phyloP scores from a whole-genome alignment of 345 rosid genomes.

The Alliaria petiolata region DNA sequence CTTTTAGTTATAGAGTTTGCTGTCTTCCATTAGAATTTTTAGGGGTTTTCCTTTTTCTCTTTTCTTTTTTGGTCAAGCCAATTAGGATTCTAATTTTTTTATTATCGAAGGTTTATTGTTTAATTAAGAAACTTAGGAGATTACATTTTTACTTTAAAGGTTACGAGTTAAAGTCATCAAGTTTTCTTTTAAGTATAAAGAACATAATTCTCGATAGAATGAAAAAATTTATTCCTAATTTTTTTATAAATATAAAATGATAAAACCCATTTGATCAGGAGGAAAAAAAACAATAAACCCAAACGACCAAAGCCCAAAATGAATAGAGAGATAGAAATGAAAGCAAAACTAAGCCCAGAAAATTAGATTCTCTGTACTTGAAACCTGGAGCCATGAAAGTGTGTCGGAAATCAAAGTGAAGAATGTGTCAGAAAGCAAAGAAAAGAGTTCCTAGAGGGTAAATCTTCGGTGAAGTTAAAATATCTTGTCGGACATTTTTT shows the following conservation, averaged over 20 bases:
- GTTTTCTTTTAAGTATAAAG: no score
- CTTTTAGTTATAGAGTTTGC: background rate
- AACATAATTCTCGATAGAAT: no score
- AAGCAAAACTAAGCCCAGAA: background rate
- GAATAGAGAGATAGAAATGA: background rate
- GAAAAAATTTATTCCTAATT: no score
- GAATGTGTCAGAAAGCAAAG: no score
- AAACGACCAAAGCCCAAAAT: background rate
- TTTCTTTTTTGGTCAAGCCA: background rate
- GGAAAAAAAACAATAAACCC: background rate
- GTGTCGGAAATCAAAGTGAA: background rate
- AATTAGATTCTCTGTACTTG: background rate
- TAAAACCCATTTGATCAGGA: background rate
- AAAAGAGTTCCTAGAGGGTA: no score
- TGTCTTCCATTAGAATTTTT: slow-evolving; percentile 18
- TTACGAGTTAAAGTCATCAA: no score
- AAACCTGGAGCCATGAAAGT: no score
- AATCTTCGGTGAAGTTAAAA: no score
- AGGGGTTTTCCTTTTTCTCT: background rate
- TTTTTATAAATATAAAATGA: background rate
- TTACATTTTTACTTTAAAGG: no score
- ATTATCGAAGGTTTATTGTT: background rate
- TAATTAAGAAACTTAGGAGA: background rate
- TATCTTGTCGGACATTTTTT: no score
- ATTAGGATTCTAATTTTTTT: background rate